Percentiles rank a stretch among this genome's conserved stretches.
Evolutionary conservation across 768 basidiomycete species (phyloP).

Genomic region (Lentinula guzmanii): DNA sequence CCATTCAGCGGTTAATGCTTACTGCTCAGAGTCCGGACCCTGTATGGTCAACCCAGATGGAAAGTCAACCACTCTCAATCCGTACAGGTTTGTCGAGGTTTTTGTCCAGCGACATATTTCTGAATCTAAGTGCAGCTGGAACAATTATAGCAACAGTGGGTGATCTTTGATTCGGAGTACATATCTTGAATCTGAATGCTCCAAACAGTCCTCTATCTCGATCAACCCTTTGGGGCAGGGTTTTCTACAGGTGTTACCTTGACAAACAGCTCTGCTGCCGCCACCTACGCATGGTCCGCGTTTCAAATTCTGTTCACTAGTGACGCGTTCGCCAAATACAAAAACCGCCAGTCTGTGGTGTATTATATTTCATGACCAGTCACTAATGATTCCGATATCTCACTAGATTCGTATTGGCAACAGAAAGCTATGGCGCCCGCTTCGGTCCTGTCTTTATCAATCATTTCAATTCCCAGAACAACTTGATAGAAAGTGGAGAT

Average conservation of each 20-base stretch:
- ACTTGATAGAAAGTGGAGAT: conserved; percentile 24
- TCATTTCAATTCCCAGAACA: conserved; percentile 39
- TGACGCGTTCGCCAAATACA: conserved; percentile 29
- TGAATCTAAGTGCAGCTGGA: conserved; percentile 29
- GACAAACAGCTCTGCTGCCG: conserved; percentile 31
- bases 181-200: not conserved
- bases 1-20: not conserved
- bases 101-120: not conserved
- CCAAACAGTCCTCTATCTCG: conserved; percentile 40
- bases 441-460: conserved; percentile 41
- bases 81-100: conserved; percentile 29
- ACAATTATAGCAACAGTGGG: conserved; percentile 41
- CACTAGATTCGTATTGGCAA: conserved; percentile 36
- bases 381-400: not conserved
- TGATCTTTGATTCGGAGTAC: not conserved
- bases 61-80: conserved; percentile 32
- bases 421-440: conserved; percentile 44
- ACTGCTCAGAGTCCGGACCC: conserved; percentile 34
- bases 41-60: conserved; percentile 33
- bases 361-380: not conserved
- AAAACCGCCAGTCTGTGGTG: conserved; percentile 30
- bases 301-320: conserved; percentile 41
- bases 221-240: conserved; percentile 41
- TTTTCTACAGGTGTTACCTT: conserved; percentile 36
- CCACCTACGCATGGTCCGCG: conserved; percentile 36